phyloP scores from a whole-genome alignment of 768 basidiomycete genomes.

The Trametes elegans region DNA sequence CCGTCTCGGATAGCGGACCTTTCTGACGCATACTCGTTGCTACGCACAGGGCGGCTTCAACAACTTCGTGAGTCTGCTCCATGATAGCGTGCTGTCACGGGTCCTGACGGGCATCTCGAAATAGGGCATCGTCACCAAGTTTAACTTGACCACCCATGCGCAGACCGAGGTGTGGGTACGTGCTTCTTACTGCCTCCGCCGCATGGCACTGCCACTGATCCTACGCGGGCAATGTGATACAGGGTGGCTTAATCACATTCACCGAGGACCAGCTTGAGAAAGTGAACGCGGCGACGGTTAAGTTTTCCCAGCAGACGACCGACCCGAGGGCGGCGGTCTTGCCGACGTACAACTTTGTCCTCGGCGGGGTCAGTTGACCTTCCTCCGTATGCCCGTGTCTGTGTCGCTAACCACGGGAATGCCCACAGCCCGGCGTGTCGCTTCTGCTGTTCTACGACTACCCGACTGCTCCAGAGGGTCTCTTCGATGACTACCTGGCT shows the following conservation, averaged over 20 bases:
- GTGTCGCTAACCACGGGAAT: neutral
- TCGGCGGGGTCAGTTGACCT: slow-evolving; percentile 33
- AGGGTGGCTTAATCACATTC: slow-evolving; percentile 51
- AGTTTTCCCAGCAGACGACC: slow-evolving; percentile 39
- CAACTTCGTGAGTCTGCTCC: slow-evolving; percentile 50
- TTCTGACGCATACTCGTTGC: neutral
- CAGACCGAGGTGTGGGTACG: slow-evolving; percentile 61
- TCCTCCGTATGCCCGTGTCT: neutral
- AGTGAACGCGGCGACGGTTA: slow-evolving; percentile 37
- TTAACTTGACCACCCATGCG: slow-evolving; percentile 52
- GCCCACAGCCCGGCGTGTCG: slow-evolving; percentile 17
- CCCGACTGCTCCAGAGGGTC: slow-evolving; percentile 45
- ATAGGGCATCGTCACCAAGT: slow-evolving; percentile 58
- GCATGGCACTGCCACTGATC: neutral
- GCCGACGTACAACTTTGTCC: slow-evolving; percentile 40
- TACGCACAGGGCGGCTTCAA: slow-evolving; percentile 55
- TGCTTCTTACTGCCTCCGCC: neutral
- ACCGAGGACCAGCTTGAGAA: slow-evolving; percentile 18
- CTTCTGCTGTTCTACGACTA: slow-evolving; percentile 58
- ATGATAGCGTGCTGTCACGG: too few relatives aligned
- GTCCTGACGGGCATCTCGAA: too few relatives aligned
- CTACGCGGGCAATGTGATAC: neutral
- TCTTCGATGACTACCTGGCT: slow-evolving; percentile 51
- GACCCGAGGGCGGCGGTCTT: slow-evolving; percentile 54
- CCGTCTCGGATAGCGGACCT: too few relatives aligned